Evolutionary conservation across 371 early-diverging fungal genomes (phyloP).

Genomic region (Massospora cicadina): DNA sequence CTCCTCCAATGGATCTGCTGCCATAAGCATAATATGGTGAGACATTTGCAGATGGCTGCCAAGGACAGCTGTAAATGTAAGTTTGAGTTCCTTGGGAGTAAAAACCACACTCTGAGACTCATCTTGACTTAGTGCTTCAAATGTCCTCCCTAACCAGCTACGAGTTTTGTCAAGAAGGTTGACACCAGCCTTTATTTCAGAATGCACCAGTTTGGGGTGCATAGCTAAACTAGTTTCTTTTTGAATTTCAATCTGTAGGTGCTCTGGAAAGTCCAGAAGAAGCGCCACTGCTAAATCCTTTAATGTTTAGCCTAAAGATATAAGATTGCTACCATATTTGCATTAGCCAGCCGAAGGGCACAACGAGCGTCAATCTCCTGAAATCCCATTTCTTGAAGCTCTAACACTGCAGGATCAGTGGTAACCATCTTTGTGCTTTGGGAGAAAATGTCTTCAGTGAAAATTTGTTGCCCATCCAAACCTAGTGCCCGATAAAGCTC

Average conservation of each 20-base stretch:
- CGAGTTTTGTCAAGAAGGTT: not conserved
- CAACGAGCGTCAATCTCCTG: not conserved
- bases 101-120: not conserved
- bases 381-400: not conserved
- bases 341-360: not conserved
- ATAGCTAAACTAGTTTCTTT: not conserved
- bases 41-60: not conserved
- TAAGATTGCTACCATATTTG: not conserved
- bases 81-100: not conserved
- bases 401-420: not conserved
- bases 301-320: not conserved
- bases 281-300: not conserved
- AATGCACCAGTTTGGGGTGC: not conserved
- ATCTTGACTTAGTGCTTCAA: not conserved
- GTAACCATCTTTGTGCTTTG: not conserved
- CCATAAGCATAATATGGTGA: not conserved
- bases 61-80: not conserved
- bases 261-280: not conserved
- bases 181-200: not conserved
- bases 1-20: not conserved
- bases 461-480: not conserved
- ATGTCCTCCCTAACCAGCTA: not conserved
- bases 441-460: too few species aligned
- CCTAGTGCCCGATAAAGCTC: not conserved
- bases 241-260: not conserved